Evolutionary conservation across 768 basidiomycete genomes (phyloP).

Genomic region (Suillus discolor): DNA sequence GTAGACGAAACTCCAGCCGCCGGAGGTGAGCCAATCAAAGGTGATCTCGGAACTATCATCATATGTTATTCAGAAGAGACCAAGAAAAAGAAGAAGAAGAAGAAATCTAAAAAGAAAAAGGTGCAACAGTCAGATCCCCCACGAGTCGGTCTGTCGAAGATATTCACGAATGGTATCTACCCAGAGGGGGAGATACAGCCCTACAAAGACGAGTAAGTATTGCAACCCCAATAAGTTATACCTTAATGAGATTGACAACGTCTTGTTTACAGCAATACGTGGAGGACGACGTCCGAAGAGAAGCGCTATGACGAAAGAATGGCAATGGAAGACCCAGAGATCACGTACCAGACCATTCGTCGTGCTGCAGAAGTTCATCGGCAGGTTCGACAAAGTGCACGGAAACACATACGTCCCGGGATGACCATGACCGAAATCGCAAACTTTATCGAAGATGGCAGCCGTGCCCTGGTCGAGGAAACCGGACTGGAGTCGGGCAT

Average conservation of each 20-base stretch:
- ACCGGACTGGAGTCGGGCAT: conserved; percentile 83
- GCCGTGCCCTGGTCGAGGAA: conserved; percentile 90
- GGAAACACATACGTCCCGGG: conserved; percentile 85
- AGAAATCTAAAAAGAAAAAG: conserved; percentile 88
- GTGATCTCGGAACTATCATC: neutral
- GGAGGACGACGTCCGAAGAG: conserved; percentile 90
- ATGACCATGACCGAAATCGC: conserved; percentile 95
- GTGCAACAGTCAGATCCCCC: conserved; percentile 89
- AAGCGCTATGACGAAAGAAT: conserved; percentile 80
- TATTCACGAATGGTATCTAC: conserved; percentile 85
- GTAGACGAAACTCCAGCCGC: conserved; percentile 22
- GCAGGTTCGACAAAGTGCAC: conserved; percentile 82
- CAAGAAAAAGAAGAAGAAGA: conserved; percentile 92
- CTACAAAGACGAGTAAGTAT: conserved; percentile 87
- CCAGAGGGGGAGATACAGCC: conserved; percentile 91
- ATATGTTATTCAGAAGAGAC: conserved; percentile 32
- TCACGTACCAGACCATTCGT: conserved; percentile 88
- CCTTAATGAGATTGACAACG: conserved; percentile 3
- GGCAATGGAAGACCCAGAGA: conserved; percentile 76
- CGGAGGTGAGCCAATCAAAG: conserved; percentile 27
- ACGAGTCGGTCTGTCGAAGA: conserved; percentile 81
- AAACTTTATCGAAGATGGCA: conserved; percentile 90
- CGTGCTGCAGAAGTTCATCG: conserved; percentile 96
- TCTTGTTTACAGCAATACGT: conserved; percentile 66
- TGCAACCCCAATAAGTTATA: neutral